These are phyloP conservation scores for Epichloe scottii DNA, from an alignment of 2,329 filamentous ascomycete species.

Conservation along the genomic window DNA sequence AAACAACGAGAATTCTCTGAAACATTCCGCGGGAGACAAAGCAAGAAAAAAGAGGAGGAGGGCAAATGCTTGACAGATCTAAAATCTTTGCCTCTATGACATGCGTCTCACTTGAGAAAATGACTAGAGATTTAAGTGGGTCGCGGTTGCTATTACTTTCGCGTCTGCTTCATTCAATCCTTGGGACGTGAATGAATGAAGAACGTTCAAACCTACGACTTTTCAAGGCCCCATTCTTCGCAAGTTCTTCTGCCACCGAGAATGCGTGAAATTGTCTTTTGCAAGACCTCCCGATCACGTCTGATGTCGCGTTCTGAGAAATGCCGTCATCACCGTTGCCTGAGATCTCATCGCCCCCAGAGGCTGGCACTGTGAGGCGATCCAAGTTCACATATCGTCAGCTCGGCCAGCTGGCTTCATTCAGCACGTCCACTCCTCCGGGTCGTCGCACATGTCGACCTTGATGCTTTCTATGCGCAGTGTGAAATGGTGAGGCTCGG, in stretches of 20 bases:
- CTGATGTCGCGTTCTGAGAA: neutral
- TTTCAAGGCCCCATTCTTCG: neutral
- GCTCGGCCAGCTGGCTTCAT: conserved; percentile 61
- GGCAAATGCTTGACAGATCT: neutral
- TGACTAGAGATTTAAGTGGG: neutral
- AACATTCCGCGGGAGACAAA: neutral
- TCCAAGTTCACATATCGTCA: conserved; percentile 82
- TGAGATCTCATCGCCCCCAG: conserved; percentile 16
- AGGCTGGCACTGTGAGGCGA: conserved; percentile 18
- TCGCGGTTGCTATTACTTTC: neutral
- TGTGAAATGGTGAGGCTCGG: conserved; percentile 85
- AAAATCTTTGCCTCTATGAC: neutral
- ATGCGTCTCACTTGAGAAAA: neutral
- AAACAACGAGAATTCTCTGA: neutral
- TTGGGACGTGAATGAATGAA: neutral
- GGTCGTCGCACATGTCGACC: conserved; percentile 81
- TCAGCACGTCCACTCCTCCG: conserved; percentile 63
- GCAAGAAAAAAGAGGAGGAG: neutral
- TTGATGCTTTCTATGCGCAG: conserved; percentile 96
- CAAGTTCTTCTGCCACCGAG: neutral
- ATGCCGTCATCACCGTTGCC: conserved; percentile 4
- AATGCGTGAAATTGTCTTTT: neutral
- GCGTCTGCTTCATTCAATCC: neutral
- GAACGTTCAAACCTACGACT: neutral
- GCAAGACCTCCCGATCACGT: neutral